A percentile compares a stretch with the other conserved stretches of the same genome.
Evolutionary conservation across 257 asterid species (phyloP).

Genomic region (Solanum lycopersicoides): DNA sequence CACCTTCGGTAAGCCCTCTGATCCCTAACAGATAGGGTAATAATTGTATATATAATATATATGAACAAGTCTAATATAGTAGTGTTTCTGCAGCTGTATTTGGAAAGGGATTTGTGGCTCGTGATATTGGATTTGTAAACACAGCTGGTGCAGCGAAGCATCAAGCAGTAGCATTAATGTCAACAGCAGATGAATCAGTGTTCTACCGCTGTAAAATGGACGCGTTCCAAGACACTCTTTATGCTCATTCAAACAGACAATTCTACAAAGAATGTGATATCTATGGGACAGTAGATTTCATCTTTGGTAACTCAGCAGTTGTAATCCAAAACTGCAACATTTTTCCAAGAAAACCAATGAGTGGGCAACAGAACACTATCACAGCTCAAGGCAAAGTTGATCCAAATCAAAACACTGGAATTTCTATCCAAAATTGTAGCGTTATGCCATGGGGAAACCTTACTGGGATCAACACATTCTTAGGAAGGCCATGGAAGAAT

Average conservation of each 20-base stretch:
- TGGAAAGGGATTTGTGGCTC: slow-evolving; percentile 62
- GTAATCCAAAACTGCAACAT: slow-evolving; percentile 47
- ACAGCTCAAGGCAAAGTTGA: slow-evolving; percentile 40
- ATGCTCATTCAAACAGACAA: slow-evolving; percentile 34
- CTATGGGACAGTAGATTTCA: slow-evolving; percentile 48
- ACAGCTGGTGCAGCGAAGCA: slow-evolving; percentile 38
- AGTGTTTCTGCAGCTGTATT: not conserved
- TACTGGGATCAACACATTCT: slow-evolving; percentile 33
- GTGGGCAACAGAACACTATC: slow-evolving; percentile 34
- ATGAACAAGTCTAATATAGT: not conserved
- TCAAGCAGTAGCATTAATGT: slow-evolving; percentile 40
- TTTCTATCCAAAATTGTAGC: slow-evolving; percentile 63
- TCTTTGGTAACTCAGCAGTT: slow-evolving; percentile 40
- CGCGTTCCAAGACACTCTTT: slow-evolving; percentile 46
- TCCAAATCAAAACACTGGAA: slow-evolving; percentile 57
- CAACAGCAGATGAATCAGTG: slow-evolving; percentile 25
- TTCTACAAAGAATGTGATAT: slow-evolving; percentile 41
- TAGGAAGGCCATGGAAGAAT: slow-evolving; percentile 91
- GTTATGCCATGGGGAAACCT: slow-evolving; percentile 48
- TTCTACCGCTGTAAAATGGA: slow-evolving; percentile 35
- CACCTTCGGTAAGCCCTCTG: slow-evolving; percentile 29
- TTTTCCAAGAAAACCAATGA: slow-evolving; percentile 20
- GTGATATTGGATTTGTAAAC: slow-evolving; percentile 44
- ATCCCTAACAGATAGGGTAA: not conserved
- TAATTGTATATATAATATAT: too few relatives aligned